These are phyloP conservation scores for Amanita brunnescens DNA, from an alignment of 768 basidiomycete genomes.

Conservation along the genomic window DNA sequence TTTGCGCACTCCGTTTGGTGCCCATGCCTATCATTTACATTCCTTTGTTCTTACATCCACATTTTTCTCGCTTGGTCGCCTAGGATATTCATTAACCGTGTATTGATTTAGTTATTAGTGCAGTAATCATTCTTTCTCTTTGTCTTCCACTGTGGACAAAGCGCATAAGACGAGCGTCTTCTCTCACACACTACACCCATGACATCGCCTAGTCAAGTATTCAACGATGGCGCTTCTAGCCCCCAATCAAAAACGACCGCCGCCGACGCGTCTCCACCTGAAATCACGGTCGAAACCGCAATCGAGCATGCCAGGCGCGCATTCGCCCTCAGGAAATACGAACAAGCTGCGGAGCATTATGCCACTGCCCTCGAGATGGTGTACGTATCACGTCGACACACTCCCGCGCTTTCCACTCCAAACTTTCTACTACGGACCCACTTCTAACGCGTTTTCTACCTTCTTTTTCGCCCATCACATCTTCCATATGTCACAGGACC, in stretches of 20 bases:
- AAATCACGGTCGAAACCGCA: slow-evolving; percentile 40
- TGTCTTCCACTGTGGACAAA: neutral
- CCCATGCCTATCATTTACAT: too few species aligned
- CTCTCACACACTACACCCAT: neutral
- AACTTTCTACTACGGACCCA: neutral
- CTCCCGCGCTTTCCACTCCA: neutral
- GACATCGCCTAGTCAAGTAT: neutral
- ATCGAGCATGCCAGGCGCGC: slow-evolving; percentile 82
- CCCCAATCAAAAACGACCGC: neutral
- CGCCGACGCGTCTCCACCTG: slow-evolving; percentile 18
- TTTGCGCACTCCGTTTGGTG: too few species aligned
- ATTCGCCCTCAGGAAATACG: slow-evolving; percentile 79
- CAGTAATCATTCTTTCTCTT: neutral
- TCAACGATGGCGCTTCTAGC: neutral
- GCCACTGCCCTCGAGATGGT: slow-evolving; percentile 75
- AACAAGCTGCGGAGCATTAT: slow-evolving; percentile 79
- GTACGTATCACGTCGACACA: slow-evolving; percentile 39
- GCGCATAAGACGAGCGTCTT: neutral
- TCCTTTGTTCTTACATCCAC: neutral
- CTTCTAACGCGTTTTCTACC: slow-evolving; percentile 4
- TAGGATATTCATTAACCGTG: neutral
- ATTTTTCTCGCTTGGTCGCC: neutral
- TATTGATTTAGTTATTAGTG: slow-evolving; percentile 4
- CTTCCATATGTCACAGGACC: slow-evolving; percentile 39
- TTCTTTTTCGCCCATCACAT: neutral